Base-by-base conservation (phyloP, 139 green algal genomes). In the Astrephomene gubernaculifera region DNA sequence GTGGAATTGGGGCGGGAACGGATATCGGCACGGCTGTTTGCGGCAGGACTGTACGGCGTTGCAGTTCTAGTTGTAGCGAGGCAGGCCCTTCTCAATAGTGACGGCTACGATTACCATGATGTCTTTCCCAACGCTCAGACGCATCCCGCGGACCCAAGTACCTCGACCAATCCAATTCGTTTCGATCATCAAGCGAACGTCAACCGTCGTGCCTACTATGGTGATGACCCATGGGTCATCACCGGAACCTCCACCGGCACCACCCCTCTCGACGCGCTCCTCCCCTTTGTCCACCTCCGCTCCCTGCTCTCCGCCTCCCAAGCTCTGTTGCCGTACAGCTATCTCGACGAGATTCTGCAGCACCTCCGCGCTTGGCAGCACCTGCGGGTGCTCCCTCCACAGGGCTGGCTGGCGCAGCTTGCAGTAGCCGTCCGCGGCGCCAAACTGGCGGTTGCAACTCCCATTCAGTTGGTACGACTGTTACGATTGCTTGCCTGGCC, bases 321-420 rank as follows among this genome's bases (percentile, higher is more conserved):
- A 7, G 41, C 43, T 24, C 44, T 31, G 17, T 44, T 84, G 78
- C 43, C 24, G 78, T 49, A 75, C 78, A 25, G 43, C 21, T 84
- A 84, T 41, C 43, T 71, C 31, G 78, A 84, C 78, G 36, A 84
- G 41, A 22, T 4, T 17, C 63, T 74, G 12, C 21, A 75, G 78
- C 78, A 84, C 78, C 60, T 84, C 29, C 78, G 78, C 41, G 78
- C 78, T 33, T 84, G 78, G 78, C 43, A 6, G 54, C 61, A 65
- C 33, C 78, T 84, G 61, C 78, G 60, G 4, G 25, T 65, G 63
- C 22, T 31, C 22, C 78, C 78, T 31, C 61, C 61, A 31, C 63
- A 74, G 43, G 29, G 41, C 29, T 84, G 78, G 78, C 33, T 49
- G 10, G 43, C 78, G 2, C 57, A 57, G 9, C 44, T 74, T n/a